These are phyloP conservation scores for Penicillium pancosmium DNA, from an alignment of 495 filamentous ascomycete species.

Conservation along the genomic window DNA sequence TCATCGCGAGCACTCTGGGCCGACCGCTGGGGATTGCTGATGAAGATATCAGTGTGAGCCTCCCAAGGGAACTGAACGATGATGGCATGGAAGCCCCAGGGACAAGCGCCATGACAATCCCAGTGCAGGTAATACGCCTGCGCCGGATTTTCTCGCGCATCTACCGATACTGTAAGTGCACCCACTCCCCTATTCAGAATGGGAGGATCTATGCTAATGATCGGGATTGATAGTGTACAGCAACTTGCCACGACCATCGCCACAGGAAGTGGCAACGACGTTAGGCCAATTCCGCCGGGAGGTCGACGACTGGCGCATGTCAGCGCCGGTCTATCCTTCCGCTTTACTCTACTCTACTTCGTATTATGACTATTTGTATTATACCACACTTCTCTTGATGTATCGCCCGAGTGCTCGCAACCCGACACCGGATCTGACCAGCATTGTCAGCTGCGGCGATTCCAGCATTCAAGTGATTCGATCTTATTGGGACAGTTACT, in stretches of 20 bases:
- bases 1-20: constrained; percentile 52
- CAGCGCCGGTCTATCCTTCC: constrained; percentile 41
- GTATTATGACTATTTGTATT: constrained; percentile 55
- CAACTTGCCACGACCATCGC: constrained; percentile 39
- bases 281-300: constrained; percentile 50
- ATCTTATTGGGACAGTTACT: constrained; percentile 53
- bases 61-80: constrained; percentile 49
- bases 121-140: constrained; percentile 50
- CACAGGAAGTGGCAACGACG: constrained; percentile 35
- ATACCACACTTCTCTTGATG: constrained; percentile 54
- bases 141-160: constrained; percentile 53
- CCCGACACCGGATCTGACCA: constrained; percentile 44
- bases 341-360: constrained; percentile 51
- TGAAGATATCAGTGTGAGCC: constrained; percentile 49
- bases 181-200: not conserved
- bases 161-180: constrained; percentile 46
- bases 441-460: constrained; percentile 52
- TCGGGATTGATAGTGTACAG: constrained; percentile 41
- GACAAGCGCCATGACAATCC: constrained; percentile 49
- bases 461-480: constrained; percentile 53
- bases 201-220: not conserved
- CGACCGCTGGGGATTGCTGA: constrained; percentile 53
- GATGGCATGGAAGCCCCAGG: constrained; percentile 46
- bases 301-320: constrained; percentile 51
- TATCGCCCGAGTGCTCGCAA: constrained; percentile 53